These are phyloP conservation scores for Macrolepiota dolichaula DNA, from an alignment of 768 basidiomycete species.

Conservation along the genomic window DNA sequence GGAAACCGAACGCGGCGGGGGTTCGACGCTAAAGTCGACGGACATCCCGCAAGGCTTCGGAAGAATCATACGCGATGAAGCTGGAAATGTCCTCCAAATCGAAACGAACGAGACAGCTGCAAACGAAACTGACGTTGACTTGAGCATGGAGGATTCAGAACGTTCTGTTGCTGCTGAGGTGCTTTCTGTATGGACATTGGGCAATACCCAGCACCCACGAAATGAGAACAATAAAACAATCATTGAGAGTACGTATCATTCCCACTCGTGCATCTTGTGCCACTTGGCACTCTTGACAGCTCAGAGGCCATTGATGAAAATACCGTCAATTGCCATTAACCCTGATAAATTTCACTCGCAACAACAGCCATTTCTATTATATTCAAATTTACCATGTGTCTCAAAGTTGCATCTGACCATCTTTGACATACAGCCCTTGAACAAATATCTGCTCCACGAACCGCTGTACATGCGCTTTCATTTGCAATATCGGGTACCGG, in stretches of 20 bases:
- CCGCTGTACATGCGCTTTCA: conserved; percentile 33
- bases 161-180: conserved; percentile 29
- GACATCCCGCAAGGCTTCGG: conserved; percentile 66
- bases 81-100: conserved; percentile 71
- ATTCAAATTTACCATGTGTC: conserved; percentile 12
- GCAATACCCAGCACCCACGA: conserved; percentile 20
- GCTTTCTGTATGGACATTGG: conserved; percentile 36
- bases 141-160: conserved; percentile 40
- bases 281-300: background rate
- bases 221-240: conserved; percentile 13
- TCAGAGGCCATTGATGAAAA: too few relatives aligned
- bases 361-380: background rate
- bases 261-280: background rate
- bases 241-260: conserved; percentile 25
- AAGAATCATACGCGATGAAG: conserved; percentile 75
- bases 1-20: conserved; percentile 1
- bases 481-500: conserved; percentile 38
- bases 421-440: conserved; percentile 53
- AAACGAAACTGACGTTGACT: conserved; percentile 25
- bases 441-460: conserved; percentile 44
- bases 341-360: too few relatives aligned
- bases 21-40: conserved; percentile 12
- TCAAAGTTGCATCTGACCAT: background rate
- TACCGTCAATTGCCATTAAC: background rate
- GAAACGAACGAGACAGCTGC: conserved; percentile 53